These are phyloP conservation scores for Candida tammaniensis DNA, from an alignment of 805 yeast species.

Conservation along the genomic window DNA sequence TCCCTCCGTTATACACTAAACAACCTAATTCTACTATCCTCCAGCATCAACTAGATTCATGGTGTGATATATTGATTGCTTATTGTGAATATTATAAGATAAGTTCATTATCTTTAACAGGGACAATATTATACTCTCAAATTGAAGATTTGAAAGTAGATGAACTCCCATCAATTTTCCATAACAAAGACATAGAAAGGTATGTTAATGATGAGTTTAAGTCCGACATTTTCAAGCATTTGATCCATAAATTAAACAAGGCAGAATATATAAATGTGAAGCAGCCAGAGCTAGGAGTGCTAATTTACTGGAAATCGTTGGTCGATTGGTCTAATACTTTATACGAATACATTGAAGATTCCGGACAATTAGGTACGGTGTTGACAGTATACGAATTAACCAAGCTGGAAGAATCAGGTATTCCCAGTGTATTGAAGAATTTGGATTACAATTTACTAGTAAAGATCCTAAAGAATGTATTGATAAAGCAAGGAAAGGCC, in stretches of 20 bases:
- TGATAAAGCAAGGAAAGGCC: constrained; percentile 71
- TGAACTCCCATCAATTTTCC: constrained; percentile 42
- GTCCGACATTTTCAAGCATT: constrained; percentile 51
- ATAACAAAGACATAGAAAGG: constrained; percentile 51
- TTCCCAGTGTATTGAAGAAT: constrained; percentile 56
- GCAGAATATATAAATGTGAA: constrained; percentile 55
- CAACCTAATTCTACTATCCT: constrained; percentile 83
- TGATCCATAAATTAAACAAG: constrained; percentile 50
- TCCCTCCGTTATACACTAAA: constrained; percentile 89
- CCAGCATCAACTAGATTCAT: constrained; percentile 72
- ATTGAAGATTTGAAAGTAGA: constrained; percentile 14
- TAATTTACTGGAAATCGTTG: constrained; percentile 57
- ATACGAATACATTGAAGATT: constrained; percentile 46
- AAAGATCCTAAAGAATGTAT: constrained; percentile 47
- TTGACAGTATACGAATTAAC: constrained; percentile 80
- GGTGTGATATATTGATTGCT: constrained; percentile 64
- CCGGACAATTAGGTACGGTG: constrained; percentile 77
- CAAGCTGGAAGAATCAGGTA: constrained; percentile 56
- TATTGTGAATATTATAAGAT: constrained; percentile 57
- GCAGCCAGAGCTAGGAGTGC: constrained; percentile 66
- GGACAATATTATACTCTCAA: constrained; percentile 29
- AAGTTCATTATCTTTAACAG: constrained; percentile 26
- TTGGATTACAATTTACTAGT: constrained; percentile 58
- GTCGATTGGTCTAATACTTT: constrained; percentile 37
- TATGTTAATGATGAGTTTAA: constrained; percentile 53